These are phyloP conservation scores for Escovopsis sp. DNA, from an alignment of 2,329 filamentous ascomycete species.

Conservation along the genomic window DNA sequence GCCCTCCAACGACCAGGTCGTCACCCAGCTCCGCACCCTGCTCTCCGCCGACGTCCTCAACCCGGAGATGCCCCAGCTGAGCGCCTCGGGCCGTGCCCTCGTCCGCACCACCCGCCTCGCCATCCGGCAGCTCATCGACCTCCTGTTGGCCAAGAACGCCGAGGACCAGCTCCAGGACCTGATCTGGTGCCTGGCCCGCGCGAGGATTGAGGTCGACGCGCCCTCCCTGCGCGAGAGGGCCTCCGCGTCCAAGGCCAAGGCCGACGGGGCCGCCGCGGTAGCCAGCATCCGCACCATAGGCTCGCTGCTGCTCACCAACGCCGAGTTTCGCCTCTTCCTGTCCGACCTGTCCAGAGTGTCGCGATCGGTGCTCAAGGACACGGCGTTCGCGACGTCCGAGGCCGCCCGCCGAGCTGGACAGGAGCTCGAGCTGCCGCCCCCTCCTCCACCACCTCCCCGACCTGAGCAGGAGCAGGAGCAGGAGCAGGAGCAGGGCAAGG, in stretches of 20 bases:
- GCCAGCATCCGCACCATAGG: slow-evolving; percentile 71
- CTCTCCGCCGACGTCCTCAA: slow-evolving; percentile 67
- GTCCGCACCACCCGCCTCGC: slow-evolving; percentile 57
- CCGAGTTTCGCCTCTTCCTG: slow-evolving; percentile 76
- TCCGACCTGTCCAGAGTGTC: slow-evolving; percentile 65
- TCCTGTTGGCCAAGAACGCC: slow-evolving; percentile 68
- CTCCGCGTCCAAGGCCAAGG: slow-evolving; percentile 16
- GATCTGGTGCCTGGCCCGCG: slow-evolving; percentile 67
- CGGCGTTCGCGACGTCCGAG: slow-evolving; percentile 62
- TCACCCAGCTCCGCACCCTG: slow-evolving; percentile 65
- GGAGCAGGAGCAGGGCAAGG: too few relatives aligned
- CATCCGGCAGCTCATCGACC: slow-evolving; percentile 66
- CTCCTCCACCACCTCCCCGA: too few relatives aligned
- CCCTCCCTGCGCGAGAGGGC: slow-evolving; percentile 14
- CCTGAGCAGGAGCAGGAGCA: too few relatives aligned
- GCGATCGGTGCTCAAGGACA: slow-evolving; percentile 74
- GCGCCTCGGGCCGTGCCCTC: slow-evolving; percentile 59
- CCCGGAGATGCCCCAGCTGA: slow-evolving; percentile 52
- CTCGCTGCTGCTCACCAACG: slow-evolving; percentile 73
- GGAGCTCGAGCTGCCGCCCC: slow-evolving; percentile 49
- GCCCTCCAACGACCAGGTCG: slow-evolving; percentile 76
- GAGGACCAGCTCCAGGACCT: slow-evolving; percentile 83
- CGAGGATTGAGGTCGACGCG: slow-evolving; percentile 36
- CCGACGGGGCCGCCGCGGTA: slow-evolving; percentile 36
- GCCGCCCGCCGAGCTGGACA: slow-evolving; percentile 62